Evolutionary conservation across 192 early-diverging fungal species (phyloP).

Genomic region (Coemansia erecta): DNA sequence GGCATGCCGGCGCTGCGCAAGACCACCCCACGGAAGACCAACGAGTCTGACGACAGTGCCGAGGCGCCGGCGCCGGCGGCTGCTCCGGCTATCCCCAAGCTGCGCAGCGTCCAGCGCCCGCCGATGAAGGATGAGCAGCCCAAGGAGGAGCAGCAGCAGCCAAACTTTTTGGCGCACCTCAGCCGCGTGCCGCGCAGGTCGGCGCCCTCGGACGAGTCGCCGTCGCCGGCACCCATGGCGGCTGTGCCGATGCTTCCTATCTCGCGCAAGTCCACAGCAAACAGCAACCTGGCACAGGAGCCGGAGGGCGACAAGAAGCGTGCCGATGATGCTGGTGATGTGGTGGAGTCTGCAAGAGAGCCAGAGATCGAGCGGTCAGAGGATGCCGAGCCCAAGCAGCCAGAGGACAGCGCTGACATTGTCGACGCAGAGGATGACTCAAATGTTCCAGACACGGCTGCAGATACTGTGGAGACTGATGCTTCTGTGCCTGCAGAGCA

Average conservation of each 20-base stretch:
- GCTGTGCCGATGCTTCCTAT: constrained; percentile 16
- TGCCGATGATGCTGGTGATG: not conserved
- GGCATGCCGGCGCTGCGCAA: constrained; percentile 68
- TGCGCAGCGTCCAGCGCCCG: constrained; percentile 42
- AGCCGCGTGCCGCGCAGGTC: constrained; percentile 40
- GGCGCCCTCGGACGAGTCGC: constrained; percentile 23
- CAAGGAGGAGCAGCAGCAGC: constrained; percentile 32
- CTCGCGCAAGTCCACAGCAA: constrained; percentile 11
- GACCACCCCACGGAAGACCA: constrained; percentile 34
- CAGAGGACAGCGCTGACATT: not conserved
- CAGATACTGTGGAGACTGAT: not conserved
- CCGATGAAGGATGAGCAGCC: constrained; percentile 18
- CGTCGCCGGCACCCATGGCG: constrained; percentile 13
- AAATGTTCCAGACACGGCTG: not conserved
- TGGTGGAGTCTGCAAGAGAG: not conserved
- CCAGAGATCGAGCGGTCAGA: no score
- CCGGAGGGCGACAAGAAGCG: not conserved
- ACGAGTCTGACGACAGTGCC: constrained; percentile 17
- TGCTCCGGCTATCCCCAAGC: constrained; percentile 36
- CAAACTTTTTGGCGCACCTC: constrained; percentile 45
- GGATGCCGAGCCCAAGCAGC: constrained; percentile 1
- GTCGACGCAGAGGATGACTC: not conserved
- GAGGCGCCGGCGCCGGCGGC: constrained; percentile 7
- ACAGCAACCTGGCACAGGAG: constrained; percentile 2
- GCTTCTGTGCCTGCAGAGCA: not conserved